Evolutionary conservation across 2,329 filamentous ascomycete species (phyloP).

Genomic region (Lasiodiplodia citricola): DNA sequence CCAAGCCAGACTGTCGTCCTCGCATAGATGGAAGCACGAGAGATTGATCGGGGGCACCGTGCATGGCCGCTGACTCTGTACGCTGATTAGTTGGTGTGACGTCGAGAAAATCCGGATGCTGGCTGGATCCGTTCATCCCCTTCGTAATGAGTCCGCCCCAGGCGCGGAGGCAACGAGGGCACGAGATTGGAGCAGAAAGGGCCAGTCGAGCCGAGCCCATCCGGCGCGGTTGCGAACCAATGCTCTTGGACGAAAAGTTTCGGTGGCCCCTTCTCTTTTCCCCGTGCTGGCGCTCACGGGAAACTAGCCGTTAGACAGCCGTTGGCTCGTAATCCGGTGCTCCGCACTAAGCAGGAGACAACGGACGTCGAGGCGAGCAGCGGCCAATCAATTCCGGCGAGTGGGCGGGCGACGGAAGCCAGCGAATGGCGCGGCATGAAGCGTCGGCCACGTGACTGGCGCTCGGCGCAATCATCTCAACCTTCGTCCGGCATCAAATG

Average conservation of each 20-base stretch:
- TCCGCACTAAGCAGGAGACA: constrained; percentile 21
- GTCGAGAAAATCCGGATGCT: constrained; percentile 24
- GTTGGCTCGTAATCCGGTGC: constrained; percentile 21
- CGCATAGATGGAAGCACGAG: constrained; percentile 28
- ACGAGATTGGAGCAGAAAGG: constrained; percentile 23
- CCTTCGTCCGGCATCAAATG: constrained; percentile 40
- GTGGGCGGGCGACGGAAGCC: constrained; percentile 23
- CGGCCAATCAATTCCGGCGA: constrained; percentile 21
- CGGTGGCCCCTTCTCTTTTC: constrained; percentile 18
- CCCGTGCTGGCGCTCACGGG: constrained; percentile 15
- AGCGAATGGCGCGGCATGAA: constrained; percentile 40
- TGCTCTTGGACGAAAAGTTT: constrained; percentile 29
- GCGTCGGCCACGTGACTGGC: constrained; percentile 43
- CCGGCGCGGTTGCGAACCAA: constrained; percentile 31
- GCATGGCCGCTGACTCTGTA: constrained; percentile 24
- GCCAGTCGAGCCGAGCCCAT: constrained; percentile 25
- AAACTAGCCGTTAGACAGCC: constrained; percentile 23
- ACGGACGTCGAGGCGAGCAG: constrained; percentile 5
- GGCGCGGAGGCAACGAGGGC: constrained; percentile 14
- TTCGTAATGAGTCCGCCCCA: constrained; percentile 26
- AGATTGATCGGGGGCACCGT: constrained; percentile 26
- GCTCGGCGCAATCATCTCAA: constrained; percentile 44
- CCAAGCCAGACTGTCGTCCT: constrained; percentile 26
- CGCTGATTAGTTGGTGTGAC: constrained; percentile 28
- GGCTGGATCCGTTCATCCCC: constrained; percentile 25